phyloP scores from a whole-genome alignment of 1,284 basidiomycete species.

The Cystobasidium pallidum region DNA sequence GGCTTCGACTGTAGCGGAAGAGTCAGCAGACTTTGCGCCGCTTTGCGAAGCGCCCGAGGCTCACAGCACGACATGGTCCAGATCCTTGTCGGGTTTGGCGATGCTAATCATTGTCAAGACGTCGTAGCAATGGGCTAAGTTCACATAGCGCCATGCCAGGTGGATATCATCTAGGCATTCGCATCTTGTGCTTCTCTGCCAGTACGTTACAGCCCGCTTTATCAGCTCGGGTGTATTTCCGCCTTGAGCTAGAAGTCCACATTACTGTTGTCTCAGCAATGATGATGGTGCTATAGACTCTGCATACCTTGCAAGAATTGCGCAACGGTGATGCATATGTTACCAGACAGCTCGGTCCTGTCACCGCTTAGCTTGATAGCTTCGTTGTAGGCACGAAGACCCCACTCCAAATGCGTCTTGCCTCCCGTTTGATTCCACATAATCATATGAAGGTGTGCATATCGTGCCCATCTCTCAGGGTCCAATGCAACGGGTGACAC shows the following conservation, averaged over 20 bases:
- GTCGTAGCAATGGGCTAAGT: slow-evolving; percentile 30
- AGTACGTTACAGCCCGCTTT: slow-evolving; percentile 18
- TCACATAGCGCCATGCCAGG: slow-evolving; percentile 20
- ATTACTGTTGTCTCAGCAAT: not conserved
- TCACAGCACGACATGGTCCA: slow-evolving; percentile 10
- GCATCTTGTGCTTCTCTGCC: slow-evolving; percentile 14
- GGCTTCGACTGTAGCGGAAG: slow-evolving; percentile 5
- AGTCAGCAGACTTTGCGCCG: not conserved
- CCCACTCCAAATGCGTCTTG: slow-evolving; percentile 27
- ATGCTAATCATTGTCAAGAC: slow-evolving; percentile 11
- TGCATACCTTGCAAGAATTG: slow-evolving; percentile 17
- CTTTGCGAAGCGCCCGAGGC: not conserved
- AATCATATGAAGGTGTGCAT: slow-evolving; percentile 28
- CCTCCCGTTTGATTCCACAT: slow-evolving; percentile 12
- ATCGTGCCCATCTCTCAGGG: slow-evolving; percentile 26
- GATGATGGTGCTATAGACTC: not conserved
- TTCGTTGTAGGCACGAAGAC: slow-evolving; percentile 16
- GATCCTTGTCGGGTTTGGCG: not conserved
- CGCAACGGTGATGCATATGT: slow-evolving; percentile 18
- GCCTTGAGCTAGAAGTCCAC: not conserved
- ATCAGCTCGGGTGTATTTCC: slow-evolving; percentile 7
- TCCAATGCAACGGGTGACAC: not conserved
- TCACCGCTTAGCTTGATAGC: slow-evolving; percentile 26
- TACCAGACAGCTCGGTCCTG: slow-evolving; percentile 20
- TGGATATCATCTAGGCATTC: not conserved